Evolutionary conservation across 208 protist genomes (phyloP), one percentile per base, ranked within the genome.

Genomic region (Wallacemonas rigidus): DNA sequence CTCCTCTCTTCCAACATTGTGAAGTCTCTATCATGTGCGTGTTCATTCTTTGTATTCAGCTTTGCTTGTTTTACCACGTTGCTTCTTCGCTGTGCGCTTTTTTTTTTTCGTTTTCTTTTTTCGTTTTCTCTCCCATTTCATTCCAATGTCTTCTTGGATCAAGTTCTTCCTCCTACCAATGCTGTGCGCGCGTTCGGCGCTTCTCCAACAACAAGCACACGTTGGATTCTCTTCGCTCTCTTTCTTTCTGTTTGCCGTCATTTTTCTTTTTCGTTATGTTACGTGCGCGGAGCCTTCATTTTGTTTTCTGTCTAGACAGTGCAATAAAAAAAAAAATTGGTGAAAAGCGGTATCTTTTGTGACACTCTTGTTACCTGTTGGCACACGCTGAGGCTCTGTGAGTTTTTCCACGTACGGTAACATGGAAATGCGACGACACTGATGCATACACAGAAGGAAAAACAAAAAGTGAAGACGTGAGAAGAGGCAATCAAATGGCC

Each of bases 1-100:
- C 43, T 72, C 17, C 57, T 43, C 57, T 5, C 57, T 12, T 50
- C 55, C 63, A 69, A 43, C 48, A 65, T 26, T 71, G 15, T 40
- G 26, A 26, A 26, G 26, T 26, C 26, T 26, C 26, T 26, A 0
- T 26, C 26, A 26, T 26, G 26, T 26, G 26, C 26, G 26, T 26
- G 26, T 26, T 26, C 26, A 26, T 26, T 26, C 26, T 26, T 26
- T 26, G 26, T 26, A 26, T 26, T 26, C 26, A 26, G 26, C 26
- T 26, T 26, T 26, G 26, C 26, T 26, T 26, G 26, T 26, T 26
- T 26, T 26, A 26, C 26, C 26, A 26, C 26, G 26, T 65, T 70
- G n/a, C 17, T 64, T 43, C 75, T 63, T 15, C 15, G 38, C 26
- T 26, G 26, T 26, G 26, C 26, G 26, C 26, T 26, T 26, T 26